Evolutionary conservation across 805 yeast genomes (phyloP).

Genomic region (Torulaspora indica): DNA sequence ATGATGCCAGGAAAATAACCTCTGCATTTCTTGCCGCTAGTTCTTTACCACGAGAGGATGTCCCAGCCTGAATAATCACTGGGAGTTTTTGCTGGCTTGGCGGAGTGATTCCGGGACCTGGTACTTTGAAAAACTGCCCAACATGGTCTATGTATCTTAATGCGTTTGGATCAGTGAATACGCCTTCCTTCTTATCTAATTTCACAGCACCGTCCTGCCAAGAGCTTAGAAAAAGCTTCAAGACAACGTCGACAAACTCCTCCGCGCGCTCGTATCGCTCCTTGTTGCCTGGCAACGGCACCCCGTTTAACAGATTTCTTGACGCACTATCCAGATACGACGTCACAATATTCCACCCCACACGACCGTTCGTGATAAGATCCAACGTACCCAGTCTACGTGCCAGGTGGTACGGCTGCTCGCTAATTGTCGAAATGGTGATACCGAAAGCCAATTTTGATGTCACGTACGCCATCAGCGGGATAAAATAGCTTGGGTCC

Average conservation of each 20-base stretch:
- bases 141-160: slow-evolving; percentile 41
- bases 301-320: slow-evolving; percentile 38
- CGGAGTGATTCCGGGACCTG: slow-evolving; percentile 42
- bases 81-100: slow-evolving; percentile 46
- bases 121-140: slow-evolving; percentile 41
- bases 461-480: slow-evolving; percentile 44
- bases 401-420: slow-evolving; percentile 41
- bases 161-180: slow-evolving; percentile 39
- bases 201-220: slow-evolving; percentile 43
- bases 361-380: slow-evolving; percentile 41
- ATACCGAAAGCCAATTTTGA: slow-evolving; percentile 40
- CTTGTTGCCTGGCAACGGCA: slow-evolving; percentile 38
- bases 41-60: slow-evolving; percentile 40
- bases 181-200: slow-evolving; percentile 28
- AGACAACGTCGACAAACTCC: slow-evolving; percentile 40
- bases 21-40: slow-evolving; percentile 45
- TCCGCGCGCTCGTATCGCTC: slow-evolving; percentile 41
- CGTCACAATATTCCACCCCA: slow-evolving; percentile 48
- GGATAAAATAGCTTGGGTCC: slow-evolving; percentile 39
- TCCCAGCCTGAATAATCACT: slow-evolving; percentile 43
- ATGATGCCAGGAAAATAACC: slow-evolving; percentile 39
- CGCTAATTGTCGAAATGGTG: slow-evolving; percentile 43
- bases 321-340: slow-evolving; percentile 43
- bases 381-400: slow-evolving; percentile 44
- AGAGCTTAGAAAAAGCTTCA: slow-evolving; percentile 40